phyloP scores from a whole-genome alignment of 1,284 basidiomycete species.

The Microstroma glucosiphilum region DNA sequence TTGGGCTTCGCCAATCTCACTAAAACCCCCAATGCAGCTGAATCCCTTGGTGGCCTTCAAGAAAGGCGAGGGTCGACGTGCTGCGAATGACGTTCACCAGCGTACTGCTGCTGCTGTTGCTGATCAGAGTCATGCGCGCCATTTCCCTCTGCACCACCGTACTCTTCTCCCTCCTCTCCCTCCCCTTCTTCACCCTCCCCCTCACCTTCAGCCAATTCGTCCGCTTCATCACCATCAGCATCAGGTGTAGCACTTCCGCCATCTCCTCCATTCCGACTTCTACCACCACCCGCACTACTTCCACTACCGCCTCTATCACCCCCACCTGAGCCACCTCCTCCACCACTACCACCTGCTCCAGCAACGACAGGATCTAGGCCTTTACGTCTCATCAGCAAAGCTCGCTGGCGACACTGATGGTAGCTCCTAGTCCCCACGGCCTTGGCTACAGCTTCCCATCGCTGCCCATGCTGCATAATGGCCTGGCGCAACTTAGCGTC shows the following conservation, averaged over 20 bases:
- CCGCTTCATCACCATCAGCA: background rate
- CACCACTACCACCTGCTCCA: background rate
- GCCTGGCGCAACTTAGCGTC: constrained; percentile 45
- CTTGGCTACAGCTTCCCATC: constrained; percentile 49
- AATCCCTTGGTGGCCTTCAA: too few species aligned
- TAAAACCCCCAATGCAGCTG: too few species aligned
- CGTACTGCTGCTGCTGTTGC: too few species aligned
- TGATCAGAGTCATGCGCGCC: too few species aligned
- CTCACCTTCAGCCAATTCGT: too few species aligned
- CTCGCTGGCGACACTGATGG: constrained; percentile 49
- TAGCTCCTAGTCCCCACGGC: constrained; percentile 49
- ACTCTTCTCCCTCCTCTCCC: too few species aligned
- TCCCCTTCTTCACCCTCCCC: too few species aligned
- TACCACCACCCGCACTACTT: background rate
- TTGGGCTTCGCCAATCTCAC: too few species aligned
- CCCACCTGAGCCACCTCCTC: background rate
- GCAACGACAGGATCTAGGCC: constrained; percentile 11
- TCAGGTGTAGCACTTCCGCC: background rate
- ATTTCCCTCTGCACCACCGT: too few species aligned
- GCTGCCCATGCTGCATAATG: constrained; percentile 47
- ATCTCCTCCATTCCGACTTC: background rate
- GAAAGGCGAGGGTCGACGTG: too few species aligned
- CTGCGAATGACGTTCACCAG: too few species aligned
- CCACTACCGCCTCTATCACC: constrained; percentile 4
- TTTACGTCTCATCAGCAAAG: constrained; percentile 48